These are phyloP conservation scores for Lichtheimia hyalospora DNA, from an alignment of 371 early-diverging fungal genomes.

Conservation along the genomic window DNA sequence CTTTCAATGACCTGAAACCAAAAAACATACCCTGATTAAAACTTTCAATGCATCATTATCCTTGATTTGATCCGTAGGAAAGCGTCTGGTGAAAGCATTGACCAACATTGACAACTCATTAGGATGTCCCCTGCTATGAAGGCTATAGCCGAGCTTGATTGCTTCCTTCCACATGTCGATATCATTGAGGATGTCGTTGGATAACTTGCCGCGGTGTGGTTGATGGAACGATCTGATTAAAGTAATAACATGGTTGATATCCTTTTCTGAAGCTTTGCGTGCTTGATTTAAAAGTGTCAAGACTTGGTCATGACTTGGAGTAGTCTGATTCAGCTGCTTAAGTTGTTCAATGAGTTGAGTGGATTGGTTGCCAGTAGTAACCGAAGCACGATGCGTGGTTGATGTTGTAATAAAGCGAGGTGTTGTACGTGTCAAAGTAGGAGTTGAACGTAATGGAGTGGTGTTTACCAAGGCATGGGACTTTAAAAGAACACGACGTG, in stretches of 20 bases:
- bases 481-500: not conserved
- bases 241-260: not conserved
- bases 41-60: constrained; percentile 29
- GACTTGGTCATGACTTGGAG: not conserved
- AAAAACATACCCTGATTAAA: constrained; percentile 19
- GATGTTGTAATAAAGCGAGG: not conserved
- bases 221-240: constrained; percentile 30
- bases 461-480: not conserved
- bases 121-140: constrained; percentile 15
- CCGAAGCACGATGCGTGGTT: not conserved
- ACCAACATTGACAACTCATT: constrained; percentile 31
- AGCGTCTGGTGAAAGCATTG: constrained; percentile 17
- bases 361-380: not conserved
- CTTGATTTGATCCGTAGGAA: constrained; percentile 16
- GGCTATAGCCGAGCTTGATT: constrained; percentile 28
- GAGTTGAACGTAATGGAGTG: not conserved
- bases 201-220: constrained; percentile 1
- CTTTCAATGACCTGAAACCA: not conserved
- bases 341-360: not conserved
- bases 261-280: not conserved
- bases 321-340: not conserved
- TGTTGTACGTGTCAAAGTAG: not conserved
- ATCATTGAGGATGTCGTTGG: constrained; percentile 17
- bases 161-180: constrained; percentile 29
- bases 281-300: not conserved